phyloP scores from a whole-genome alignment of 2,329 filamentous ascomycete genomes.

The Cryphonectria japonica region DNA sequence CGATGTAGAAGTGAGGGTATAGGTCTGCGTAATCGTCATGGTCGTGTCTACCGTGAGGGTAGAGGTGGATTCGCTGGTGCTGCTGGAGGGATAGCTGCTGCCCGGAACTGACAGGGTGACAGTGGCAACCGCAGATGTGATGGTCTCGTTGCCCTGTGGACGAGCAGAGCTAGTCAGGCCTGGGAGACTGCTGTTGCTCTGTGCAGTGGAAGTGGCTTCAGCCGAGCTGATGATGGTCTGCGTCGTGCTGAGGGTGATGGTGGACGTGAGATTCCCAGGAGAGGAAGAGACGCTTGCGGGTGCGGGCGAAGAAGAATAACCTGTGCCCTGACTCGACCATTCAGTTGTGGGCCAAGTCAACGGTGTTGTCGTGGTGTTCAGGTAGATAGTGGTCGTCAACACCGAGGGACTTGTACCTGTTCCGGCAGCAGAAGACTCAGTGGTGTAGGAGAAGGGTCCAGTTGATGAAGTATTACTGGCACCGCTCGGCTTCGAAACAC shows the following conservation, averaged over 20 bases:
- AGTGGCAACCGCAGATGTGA: neutral
- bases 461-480: neutral
- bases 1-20: neutral
- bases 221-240: neutral
- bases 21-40: conserved; percentile 15
- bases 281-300: neutral
- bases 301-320: neutral
- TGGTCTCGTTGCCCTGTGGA: conserved; percentile 7
- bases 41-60: conserved; percentile 11
- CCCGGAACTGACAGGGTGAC: neutral
- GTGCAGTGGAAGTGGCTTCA: neutral
- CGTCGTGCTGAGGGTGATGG: conserved; percentile 2
- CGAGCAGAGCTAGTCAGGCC: conserved; percentile 1
- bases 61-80: neutral
- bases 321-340: conserved; percentile 22
- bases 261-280: neutral
- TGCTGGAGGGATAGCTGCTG: neutral
- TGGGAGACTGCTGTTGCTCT: conserved; percentile 3
- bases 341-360: conserved; percentile 22
- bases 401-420: neutral
- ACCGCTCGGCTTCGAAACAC: neutral
- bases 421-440: neutral
- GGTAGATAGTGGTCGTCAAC: neutral
- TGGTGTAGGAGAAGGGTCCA: neutral
- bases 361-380: conserved; percentile 21